These are phyloP conservation scores for Parastagonospora nodorum DNA, from an alignment of 2,329 filamentous ascomycete species.

Conservation along the genomic window DNA sequence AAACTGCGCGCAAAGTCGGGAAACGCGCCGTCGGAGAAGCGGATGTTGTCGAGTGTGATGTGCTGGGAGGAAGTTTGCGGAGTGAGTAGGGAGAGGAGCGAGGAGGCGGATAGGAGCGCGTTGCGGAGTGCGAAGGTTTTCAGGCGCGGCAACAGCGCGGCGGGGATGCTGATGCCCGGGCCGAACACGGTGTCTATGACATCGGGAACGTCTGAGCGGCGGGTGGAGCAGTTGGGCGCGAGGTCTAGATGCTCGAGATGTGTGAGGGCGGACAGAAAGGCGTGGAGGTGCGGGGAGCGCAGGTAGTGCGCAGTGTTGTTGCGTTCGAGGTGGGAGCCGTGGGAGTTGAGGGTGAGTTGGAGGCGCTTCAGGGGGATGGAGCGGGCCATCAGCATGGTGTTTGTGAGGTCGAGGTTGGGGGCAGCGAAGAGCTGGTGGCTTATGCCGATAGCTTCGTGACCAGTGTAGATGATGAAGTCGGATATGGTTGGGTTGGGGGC, in stretches of 20 bases:
- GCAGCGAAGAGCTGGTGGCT: constrained; percentile 7
- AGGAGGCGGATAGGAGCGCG: not conserved
- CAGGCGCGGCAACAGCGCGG: not conserved
- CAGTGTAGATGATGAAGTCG: constrained; percentile 45
- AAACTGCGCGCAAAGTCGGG: not conserved
- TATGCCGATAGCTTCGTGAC: constrained; percentile 9
- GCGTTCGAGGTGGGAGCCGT: not conserved
- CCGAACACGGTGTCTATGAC: not conserved
- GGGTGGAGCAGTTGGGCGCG: constrained; percentile 1
- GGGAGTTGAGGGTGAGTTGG: constrained; percentile 7
- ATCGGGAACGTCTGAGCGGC: not conserved
- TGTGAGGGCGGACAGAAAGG: constrained; percentile 2
- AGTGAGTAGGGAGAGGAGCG: not conserved
- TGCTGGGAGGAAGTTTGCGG: not conserved
- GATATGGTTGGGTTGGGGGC: constrained; percentile 29
- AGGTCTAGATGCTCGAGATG: constrained; percentile 19
- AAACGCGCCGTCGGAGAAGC: not conserved
- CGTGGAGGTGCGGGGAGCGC: not conserved
- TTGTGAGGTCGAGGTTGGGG: constrained; percentile 4
- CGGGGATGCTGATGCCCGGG: constrained; percentile 3
- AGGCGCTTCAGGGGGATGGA: constrained; percentile 10
- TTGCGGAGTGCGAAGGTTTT: constrained; percentile 6
- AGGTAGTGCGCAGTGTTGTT: not conserved
- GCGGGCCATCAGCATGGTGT: constrained; percentile 13
- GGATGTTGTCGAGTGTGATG: constrained; percentile 7